Evolutionary conservation across 371 early-diverging fungal species (phyloP).

Genomic region (Mortierella sp.): DNA sequence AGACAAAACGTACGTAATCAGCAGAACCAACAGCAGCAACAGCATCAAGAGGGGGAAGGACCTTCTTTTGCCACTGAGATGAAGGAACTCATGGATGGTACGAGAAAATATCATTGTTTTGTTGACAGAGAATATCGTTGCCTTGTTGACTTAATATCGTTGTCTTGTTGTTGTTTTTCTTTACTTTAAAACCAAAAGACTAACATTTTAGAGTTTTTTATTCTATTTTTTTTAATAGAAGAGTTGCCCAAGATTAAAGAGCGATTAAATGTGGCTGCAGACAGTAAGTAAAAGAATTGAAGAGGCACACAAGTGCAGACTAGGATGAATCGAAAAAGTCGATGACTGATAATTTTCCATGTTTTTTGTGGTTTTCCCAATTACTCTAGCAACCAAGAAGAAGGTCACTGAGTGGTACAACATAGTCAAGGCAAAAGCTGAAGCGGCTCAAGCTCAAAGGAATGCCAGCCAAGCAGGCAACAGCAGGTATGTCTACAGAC

Average conservation of each 20-base stretch:
- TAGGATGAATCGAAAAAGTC: background rate
- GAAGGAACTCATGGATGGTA: slow-evolving; percentile 58
- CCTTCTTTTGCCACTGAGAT: slow-evolving; percentile 45
- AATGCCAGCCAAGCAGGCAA: slow-evolving; percentile 16
- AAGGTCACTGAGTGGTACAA: slow-evolving; percentile 55
- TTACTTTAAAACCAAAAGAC: too few species aligned
- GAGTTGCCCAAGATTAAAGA: slow-evolving; percentile 58
- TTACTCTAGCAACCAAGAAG: slow-evolving; percentile 44
- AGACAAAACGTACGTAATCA: slow-evolving; percentile 37
- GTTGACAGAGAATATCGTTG: background rate
- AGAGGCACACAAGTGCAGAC: background rate
- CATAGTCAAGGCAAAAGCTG: slow-evolving; percentile 44
- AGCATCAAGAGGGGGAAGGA: slow-evolving; percentile 35
- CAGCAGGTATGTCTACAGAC: slow-evolving; percentile 15
- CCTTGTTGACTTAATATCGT: too few species aligned
- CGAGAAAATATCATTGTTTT: background rate
- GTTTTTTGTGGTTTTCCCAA: background rate
- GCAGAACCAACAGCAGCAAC: slow-evolving; percentile 34
- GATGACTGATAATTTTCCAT: background rate
- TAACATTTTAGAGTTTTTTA: background rate
- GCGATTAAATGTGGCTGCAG: slow-evolving; percentile 53
- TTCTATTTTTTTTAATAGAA: slow-evolving; percentile 13
- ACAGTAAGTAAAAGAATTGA: slow-evolving; percentile 48
- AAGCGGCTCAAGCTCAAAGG: slow-evolving; percentile 30
- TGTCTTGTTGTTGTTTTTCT: too few species aligned